Evolutionary conservation across 768 basidiomycete genomes (phyloP).

Genomic region (Russula ochroleuca): DNA sequence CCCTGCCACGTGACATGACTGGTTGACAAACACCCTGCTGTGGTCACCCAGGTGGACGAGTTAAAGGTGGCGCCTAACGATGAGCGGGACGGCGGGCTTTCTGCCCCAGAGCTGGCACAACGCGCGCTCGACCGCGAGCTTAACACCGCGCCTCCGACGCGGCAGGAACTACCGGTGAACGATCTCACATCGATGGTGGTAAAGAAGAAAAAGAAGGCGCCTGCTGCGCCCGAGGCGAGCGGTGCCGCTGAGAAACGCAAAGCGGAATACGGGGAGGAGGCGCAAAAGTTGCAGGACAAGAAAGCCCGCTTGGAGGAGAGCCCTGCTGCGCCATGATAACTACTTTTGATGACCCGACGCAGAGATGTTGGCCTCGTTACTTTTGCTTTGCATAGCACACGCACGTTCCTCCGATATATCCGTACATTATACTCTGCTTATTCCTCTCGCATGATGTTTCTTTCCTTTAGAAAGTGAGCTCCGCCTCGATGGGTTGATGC

Average conservation of each 20-base stretch:
- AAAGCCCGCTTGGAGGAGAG: constrained; percentile 56
- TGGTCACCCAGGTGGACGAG: constrained; percentile 71
- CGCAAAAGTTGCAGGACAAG: constrained; percentile 50
- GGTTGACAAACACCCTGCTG: neutral
- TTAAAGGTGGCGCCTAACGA: constrained; percentile 77
- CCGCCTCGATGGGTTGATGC: constrained; percentile 48
- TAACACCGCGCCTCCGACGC: constrained; percentile 40
- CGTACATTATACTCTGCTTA: constrained; percentile 15
- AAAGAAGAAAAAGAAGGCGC: constrained; percentile 71
- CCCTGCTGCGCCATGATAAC: constrained; percentile 27
- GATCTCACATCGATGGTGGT: constrained; percentile 82
- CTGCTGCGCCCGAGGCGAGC: constrained; percentile 34
- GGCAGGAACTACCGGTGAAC: constrained; percentile 50
- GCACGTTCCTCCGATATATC: constrained; percentile 1
- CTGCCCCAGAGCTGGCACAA: constrained; percentile 68
- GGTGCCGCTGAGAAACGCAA: constrained; percentile 54
- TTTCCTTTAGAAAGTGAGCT: constrained; percentile 50
- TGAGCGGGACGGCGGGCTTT: constrained; percentile 34
- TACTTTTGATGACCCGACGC: no score
- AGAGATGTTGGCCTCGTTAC: neutral
- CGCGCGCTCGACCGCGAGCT: constrained; percentile 69
- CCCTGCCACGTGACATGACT: neutral
- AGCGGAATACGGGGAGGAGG: constrained; percentile 57
- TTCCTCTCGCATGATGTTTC: no score
- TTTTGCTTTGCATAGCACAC: neutral